Evolutionary conservation across 345 rosid genomes (phyloP).

Genomic region (Rhodamnia rubescens): DNA sequence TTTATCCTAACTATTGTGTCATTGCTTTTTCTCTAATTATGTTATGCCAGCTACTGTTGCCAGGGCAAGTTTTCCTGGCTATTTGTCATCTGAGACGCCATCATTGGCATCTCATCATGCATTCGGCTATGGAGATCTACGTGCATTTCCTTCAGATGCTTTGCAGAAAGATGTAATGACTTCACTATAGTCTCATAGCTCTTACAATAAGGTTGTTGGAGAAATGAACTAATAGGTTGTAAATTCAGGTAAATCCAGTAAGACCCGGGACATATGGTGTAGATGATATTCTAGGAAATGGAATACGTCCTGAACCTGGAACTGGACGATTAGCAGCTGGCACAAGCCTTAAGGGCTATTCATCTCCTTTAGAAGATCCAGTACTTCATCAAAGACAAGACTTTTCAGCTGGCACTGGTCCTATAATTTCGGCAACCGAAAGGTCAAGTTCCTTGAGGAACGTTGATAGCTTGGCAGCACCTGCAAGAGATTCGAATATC

Average conservation of each 20-base stretch:
- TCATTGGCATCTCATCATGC: constrained; percentile 3
- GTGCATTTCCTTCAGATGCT: constrained; percentile 15
- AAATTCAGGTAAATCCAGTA: constrained; percentile 6
- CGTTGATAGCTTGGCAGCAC: constrained; percentile 7
- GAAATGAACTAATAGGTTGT: neutral
- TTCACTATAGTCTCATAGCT: neutral
- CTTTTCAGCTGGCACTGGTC: constrained; percentile 3
- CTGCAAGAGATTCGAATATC: constrained; percentile 27
- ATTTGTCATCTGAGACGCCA: constrained; percentile 18
- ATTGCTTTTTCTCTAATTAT: neutral
- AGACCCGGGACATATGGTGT: constrained; percentile 15
- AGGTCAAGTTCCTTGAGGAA: constrained; percentile 18
- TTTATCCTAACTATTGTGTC: neutral
- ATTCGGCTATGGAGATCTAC: constrained; percentile 3
- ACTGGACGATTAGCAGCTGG: constrained; percentile 13
- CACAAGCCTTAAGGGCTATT: constrained; percentile 14
- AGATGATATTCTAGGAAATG: constrained; percentile 7
- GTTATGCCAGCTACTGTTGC: constrained; percentile 2
- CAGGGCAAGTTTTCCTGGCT: constrained; percentile 20
- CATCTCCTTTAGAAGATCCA: constrained; percentile 16
- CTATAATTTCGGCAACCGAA: constrained; percentile 20
- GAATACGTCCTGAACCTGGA: constrained; percentile 12
- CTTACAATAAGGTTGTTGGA: neutral
- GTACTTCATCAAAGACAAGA: constrained; percentile 17
- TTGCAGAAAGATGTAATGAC: constrained; percentile 18